Conservation (phyloP, 1,284 basidiomycete genomes). For the Marasmius oreades region DNA sequence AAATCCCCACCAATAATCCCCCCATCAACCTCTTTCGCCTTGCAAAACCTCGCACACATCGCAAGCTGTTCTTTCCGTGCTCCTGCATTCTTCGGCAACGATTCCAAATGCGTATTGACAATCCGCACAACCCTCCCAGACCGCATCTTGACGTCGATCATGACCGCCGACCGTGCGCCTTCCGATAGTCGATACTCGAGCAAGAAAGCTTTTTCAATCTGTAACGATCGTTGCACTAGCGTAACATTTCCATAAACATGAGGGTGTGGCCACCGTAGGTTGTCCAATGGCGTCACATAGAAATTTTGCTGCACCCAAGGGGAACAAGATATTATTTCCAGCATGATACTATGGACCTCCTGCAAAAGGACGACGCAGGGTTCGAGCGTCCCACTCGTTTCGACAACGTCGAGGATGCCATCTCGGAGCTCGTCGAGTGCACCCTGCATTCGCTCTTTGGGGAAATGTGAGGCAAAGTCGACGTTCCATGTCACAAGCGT, state of each 20-base stretch:
- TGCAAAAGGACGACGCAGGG: conserved; percentile 64
- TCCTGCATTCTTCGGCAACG: conserved; percentile 39
- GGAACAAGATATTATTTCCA: conserved; percentile 45
- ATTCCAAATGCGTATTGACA: conserved; percentile 71
- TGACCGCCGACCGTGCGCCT: conserved; percentile 44
- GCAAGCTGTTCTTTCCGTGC: conserved; percentile 50
- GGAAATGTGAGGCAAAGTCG: conserved; percentile 39
- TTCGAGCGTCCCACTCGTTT: conserved; percentile 36
- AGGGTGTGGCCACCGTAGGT: conserved; percentile 47
- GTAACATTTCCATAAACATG: conserved; percentile 60
- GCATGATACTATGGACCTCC: conserved; percentile 47
- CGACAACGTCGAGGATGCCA: conserved; percentile 34
- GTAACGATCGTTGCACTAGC: conserved; percentile 54
- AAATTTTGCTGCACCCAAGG: conserved; percentile 62
- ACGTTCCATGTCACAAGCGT: conserved; percentile 68
- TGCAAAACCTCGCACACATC: conserved; percentile 35
- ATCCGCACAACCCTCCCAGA: conserved; percentile 43
- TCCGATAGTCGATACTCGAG: conserved; percentile 27
- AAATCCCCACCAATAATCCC: conserved; percentile 68
- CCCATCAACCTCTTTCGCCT: conserved; percentile 37
- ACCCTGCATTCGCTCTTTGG: conserved; percentile 39
- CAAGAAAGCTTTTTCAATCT: conserved; percentile 37
- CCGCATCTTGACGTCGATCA: conserved; percentile 53
- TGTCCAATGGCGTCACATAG: conserved; percentile 47
- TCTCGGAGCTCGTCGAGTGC: conserved; percentile 52